Percentiles rank a stretch among this genome's conserved stretches.
Evolutionary conservation across 495 filamentous ascomycete genomes (phyloP).

Genomic region (Penicillium paxilli): DNA sequence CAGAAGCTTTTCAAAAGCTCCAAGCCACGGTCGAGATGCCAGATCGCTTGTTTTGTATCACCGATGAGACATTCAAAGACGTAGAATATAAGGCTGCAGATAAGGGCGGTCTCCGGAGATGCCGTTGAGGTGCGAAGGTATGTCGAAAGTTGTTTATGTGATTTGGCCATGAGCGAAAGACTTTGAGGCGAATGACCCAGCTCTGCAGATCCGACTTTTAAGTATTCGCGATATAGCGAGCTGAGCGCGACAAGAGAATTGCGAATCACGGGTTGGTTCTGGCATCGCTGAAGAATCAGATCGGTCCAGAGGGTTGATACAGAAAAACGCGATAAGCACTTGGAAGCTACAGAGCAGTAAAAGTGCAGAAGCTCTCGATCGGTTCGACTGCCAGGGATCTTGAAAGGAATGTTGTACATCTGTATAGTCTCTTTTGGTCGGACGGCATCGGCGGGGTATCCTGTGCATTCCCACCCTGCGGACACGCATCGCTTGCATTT

Average conservation of each 20-base stretch:
- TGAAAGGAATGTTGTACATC: slow-evolving; percentile 34
- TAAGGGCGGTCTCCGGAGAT: slow-evolving; percentile 23
- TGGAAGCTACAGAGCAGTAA: slow-evolving; percentile 30
- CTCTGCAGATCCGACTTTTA: background rate
- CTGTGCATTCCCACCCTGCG: slow-evolving; percentile 39
- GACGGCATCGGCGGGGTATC: slow-evolving; percentile 21
- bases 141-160: slow-evolving; percentile 19
- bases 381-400: slow-evolving; percentile 29
- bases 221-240: slow-evolving; percentile 9
- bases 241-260: slow-evolving; percentile 44
- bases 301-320: slow-evolving; percentile 40
- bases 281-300: slow-evolving; percentile 37
- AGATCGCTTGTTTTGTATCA: slow-evolving; percentile 21
- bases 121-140: slow-evolving; percentile 17
- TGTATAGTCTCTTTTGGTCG: slow-evolving; percentile 11
- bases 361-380: slow-evolving; percentile 42
- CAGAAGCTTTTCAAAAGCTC: slow-evolving; percentile 17
- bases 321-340: slow-evolving; percentile 39
- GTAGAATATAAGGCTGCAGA: slow-evolving; percentile 35
- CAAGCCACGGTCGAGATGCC: slow-evolving; percentile 28
- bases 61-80: slow-evolving; percentile 29
- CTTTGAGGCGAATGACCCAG: background rate
- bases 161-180: slow-evolving; percentile 19
- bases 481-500: slow-evolving; percentile 35
- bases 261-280: slow-evolving; percentile 37